phyloP scores from a whole-genome alignment of 352 stramenopile genomes.

The Pythium guiyangense region DNA sequence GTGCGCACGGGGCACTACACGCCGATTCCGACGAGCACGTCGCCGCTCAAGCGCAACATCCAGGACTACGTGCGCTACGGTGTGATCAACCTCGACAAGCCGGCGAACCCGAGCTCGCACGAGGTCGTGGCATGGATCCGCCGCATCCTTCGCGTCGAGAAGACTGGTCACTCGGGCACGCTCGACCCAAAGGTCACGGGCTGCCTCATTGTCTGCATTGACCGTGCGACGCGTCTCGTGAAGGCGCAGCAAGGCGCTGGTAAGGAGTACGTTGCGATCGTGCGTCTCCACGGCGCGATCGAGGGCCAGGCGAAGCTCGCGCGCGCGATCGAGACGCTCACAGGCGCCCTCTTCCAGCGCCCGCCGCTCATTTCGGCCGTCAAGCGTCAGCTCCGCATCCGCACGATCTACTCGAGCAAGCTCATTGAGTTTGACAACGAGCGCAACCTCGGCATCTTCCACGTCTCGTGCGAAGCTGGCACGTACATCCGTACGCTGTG shows the following conservation, averaged over 20 bases:
- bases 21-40: conserved; percentile 96
- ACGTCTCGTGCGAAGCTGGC: conserved; percentile 96
- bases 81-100: conserved; percentile 99
- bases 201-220: conserved; percentile 99
- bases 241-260: conserved; percentile 93
- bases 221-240: conserved; percentile 94
- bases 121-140: conserved; percentile 99
- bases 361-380: conserved; percentile 99
- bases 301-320: conserved; percentile 91
- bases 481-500: conserved; percentile 99
- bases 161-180: conserved; percentile 99
- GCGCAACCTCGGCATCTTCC: conserved; percentile 97
- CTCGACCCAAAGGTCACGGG: conserved; percentile 99
- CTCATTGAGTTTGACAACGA: conserved; percentile 99
- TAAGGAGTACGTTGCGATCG: conserved; percentile 99
- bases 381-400: conserved; percentile 99
- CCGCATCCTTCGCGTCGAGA: conserved; percentile 99
- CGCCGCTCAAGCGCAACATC: conserved; percentile 96
- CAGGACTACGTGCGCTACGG: conserved; percentile 98
- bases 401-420: conserved; percentile 99
- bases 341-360: conserved; percentile 98
- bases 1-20: conserved; percentile 99
- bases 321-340: conserved; percentile 98
- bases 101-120: conserved; percentile 98
- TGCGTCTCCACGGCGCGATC: conserved; percentile 96